phyloP scores from a whole-genome alignment of 2,329 filamentous ascomycete genomes.

The Penicillium griseofulvum region DNA sequence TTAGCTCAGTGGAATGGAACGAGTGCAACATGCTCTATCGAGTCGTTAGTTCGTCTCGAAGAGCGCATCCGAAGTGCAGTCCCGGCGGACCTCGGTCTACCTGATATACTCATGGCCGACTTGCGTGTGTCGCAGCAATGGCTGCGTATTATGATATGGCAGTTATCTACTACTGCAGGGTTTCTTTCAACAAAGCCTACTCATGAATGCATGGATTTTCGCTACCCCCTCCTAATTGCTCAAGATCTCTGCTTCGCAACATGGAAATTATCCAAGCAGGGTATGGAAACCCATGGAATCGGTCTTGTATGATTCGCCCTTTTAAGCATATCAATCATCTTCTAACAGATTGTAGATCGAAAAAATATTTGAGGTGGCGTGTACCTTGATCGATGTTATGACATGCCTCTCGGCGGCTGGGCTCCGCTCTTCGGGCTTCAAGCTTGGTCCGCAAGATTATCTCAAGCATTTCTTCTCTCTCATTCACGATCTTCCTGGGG shows the following conservation, averaged over 20 bases:
- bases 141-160: conserved; percentile 70
- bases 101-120: conserved; percentile 65
- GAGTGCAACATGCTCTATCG: conserved; percentile 44
- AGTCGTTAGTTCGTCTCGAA: conserved; percentile 49
- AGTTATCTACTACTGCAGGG: conserved; percentile 65
- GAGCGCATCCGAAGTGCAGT: conserved; percentile 53
- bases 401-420: conserved; percentile 61
- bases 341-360: conserved; percentile 56
- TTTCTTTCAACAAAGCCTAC: conserved; percentile 61
- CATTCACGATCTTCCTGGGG: conserved; percentile 68
- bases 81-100: conserved; percentile 54
- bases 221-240: conserved; percentile 62
- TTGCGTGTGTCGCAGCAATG: conserved; percentile 67
- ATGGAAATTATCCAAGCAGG: conserved; percentile 67
- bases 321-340: neutral
- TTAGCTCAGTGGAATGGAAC: conserved; percentile 63
- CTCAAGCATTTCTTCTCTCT: conserved; percentile 68
- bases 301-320: conserved; percentile 57
- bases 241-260: conserved; percentile 64
- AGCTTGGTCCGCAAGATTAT: conserved; percentile 68
- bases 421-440: conserved; percentile 60
- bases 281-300: conserved; percentile 71
- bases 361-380: conserved; percentile 75
- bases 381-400: conserved; percentile 70
- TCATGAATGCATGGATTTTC: conserved; percentile 61